A percentile compares a stretch with the other conserved stretches of the same genome.
These are phyloP conservation scores for Mariannaea sp. DNA, from an alignment of 2,329 filamentous ascomycete species.

Conservation along the genomic window DNA sequence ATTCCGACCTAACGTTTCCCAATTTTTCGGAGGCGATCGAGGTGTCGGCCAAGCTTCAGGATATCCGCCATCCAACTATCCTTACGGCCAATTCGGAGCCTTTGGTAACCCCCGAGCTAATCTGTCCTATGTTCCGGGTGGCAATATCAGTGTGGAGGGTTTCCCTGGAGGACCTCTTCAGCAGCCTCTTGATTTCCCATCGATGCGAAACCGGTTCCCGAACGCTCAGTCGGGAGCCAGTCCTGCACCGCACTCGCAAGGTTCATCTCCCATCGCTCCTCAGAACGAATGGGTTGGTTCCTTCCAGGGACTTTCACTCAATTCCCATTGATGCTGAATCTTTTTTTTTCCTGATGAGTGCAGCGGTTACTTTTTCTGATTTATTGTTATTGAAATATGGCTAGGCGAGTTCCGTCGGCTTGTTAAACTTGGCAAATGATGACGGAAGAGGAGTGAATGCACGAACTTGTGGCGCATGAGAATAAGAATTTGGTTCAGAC, in stretches of 20 bases:
- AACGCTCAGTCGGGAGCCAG: slow-evolving; percentile 46
- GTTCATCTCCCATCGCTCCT: slow-evolving; percentile 47
- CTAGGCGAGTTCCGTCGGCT: not conserved
- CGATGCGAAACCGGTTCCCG: slow-evolving; percentile 54
- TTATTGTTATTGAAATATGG: slow-evolving; percentile 1
- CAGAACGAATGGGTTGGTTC: slow-evolving; percentile 65
- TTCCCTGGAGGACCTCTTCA: slow-evolving; percentile 40
- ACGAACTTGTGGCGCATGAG: slow-evolving; percentile 12
- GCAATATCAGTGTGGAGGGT: slow-evolving; percentile 39
- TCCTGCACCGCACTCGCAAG: slow-evolving; percentile 44
- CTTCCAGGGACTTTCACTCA: slow-evolving; percentile 76
- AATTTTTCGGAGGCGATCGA: slow-evolving; percentile 50
- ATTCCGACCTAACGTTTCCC: slow-evolving; percentile 50
- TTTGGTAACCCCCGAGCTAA: slow-evolving; percentile 43
- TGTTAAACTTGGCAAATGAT: slow-evolving; percentile 11
- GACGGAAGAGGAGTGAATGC: slow-evolving; percentile 16
- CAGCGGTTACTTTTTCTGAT: slow-evolving; percentile 4
- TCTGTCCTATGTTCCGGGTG: slow-evolving; percentile 37
- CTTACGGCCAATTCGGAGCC: slow-evolving; percentile 40
- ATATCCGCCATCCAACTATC: slow-evolving; percentile 44
- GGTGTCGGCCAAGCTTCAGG: slow-evolving; percentile 45
- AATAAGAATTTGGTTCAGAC: slow-evolving; percentile 21
- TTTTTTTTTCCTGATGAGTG: slow-evolving; percentile 10
- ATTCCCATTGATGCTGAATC: slow-evolving; percentile 54
- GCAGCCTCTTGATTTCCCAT: slow-evolving; percentile 51